Conservation (phyloP, 2,329 filamentous ascomycete genomes). For the Fusarium solani-melongenae region DNA sequence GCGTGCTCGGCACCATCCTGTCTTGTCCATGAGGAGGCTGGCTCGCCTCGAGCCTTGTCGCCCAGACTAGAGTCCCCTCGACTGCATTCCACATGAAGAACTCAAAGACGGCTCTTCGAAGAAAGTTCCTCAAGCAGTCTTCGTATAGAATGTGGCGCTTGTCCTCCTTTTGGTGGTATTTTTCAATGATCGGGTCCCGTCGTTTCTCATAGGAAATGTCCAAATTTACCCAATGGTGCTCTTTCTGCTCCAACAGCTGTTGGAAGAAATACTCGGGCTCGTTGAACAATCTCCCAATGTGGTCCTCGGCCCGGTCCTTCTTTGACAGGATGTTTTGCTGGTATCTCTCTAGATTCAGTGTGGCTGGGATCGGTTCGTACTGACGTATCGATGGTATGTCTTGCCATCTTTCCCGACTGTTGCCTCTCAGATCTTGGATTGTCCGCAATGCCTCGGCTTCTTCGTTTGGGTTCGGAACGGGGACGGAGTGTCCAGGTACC, state of each 20-base stretch:
- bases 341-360: slow-evolving; percentile 1
- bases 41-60: not conserved
- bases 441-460: not conserved
- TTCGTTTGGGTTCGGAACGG: not conserved
- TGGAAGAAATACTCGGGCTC: slow-evolving; percentile 33
- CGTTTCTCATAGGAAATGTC: not conserved
- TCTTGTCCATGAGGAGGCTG: not conserved
- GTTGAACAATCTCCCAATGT: slow-evolving; percentile 30
- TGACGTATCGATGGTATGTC: slow-evolving; percentile 26
- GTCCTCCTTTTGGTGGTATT: not conserved
- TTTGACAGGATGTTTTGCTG: slow-evolving; percentile 3
- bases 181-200: not conserved
- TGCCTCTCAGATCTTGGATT: not conserved
- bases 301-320: slow-evolving; percentile 15
- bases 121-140: slow-evolving; percentile 26
- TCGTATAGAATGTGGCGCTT: slow-evolving; percentile 24
- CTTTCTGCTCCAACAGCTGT: slow-evolving; percentile 30
- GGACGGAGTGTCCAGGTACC: not conserved
- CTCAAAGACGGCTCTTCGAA: slow-evolving; percentile 35
- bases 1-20: not conserved
- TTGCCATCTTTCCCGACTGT: slow-evolving; percentile 6
- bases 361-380: slow-evolving; percentile 12
- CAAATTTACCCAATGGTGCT: slow-evolving; percentile 39
- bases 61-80: not conserved
- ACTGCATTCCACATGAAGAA: slow-evolving; percentile 31